A percentile compares a stretch with the other conserved stretches of the same genome.
Evolutionary conservation across 805 yeast genomes (phyloP).

Genomic region (Yamadazyma phyllophila): DNA sequence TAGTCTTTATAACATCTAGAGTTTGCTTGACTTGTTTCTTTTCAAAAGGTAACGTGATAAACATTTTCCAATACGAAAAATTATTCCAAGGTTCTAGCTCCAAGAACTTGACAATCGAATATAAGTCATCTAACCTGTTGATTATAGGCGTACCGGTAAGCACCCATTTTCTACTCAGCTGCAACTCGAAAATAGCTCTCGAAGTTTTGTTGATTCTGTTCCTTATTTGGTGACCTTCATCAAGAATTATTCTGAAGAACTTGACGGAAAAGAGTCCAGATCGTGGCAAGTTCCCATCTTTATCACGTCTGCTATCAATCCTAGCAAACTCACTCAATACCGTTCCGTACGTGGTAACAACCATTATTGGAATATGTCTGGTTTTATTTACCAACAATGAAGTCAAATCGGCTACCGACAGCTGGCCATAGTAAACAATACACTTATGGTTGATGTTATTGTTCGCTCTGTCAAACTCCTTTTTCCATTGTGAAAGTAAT

Average conservation of each 20-base stretch:
- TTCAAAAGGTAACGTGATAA: slow-evolving; percentile 81
- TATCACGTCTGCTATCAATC: slow-evolving; percentile 30
- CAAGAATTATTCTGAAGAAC: slow-evolving; percentile 75
- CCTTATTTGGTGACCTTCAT: slow-evolving; percentile 89
- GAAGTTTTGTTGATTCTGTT: slow-evolving; percentile 78
- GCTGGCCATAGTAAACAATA: slow-evolving; percentile 75
- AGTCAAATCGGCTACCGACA: slow-evolving; percentile 49
- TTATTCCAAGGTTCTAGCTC: slow-evolving; percentile 88
- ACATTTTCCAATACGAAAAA: slow-evolving; percentile 82
- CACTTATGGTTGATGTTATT: slow-evolving; percentile 43
- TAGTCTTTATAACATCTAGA: slow-evolving; percentile 77
- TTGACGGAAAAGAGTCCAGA: slow-evolving; percentile 68
- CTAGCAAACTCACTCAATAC: slow-evolving; percentile 72
- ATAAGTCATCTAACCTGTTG: slow-evolving; percentile 83
- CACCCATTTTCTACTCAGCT: slow-evolving; percentile 72
- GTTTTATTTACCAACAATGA: slow-evolving; percentile 36
- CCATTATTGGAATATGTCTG: slow-evolving; percentile 59
- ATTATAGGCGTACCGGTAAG: slow-evolving; percentile 93
- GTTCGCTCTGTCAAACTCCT: slow-evolving; percentile 65
- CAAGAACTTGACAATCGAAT: slow-evolving; percentile 69
- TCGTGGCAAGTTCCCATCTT: slow-evolving; percentile 25
- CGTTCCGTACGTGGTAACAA: slow-evolving; percentile 86
- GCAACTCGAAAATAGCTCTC: slow-evolving; percentile 67
- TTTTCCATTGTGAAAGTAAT: slow-evolving; percentile 85
- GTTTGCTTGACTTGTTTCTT: slow-evolving; percentile 69